Base-by-base conservation (phyloP, 2,329 filamentous ascomycete genomes). In the Dissoconium aciculare region DNA sequence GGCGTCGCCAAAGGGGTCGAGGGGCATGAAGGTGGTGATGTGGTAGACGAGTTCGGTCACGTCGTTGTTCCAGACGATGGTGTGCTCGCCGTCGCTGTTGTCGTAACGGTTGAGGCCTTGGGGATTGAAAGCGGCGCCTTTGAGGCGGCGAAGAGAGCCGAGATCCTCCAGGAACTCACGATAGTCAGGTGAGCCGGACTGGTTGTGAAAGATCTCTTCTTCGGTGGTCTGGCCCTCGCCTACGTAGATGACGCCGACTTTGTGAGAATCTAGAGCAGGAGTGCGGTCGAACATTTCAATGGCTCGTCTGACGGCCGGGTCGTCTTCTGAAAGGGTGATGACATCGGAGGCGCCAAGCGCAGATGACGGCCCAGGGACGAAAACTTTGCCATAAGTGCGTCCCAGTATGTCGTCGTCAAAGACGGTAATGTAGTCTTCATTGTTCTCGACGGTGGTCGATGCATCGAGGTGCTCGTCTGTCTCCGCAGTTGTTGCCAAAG, bases 11-110 rank as follows among this genome's bases (percentile, higher is more conserved):
- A n/a, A n/a, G 10, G 77, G 61, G 49, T 91, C 71, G 6, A 83
- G 93, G 1, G 89, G 89, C 89, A 98, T 98, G 66, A 95, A 84
- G 3, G 87, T 98, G 4, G 81, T 83, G 32, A 95, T 77, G 52
- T 95, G 89, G 56, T 91, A 98, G 16, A 95, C 78, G 26, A 98
- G 80, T 53, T 95, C 89, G 4, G 85, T 89, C 34, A 94, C 83
- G 26, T 85, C 71, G 52, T 95, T 89, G 37, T 85, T 79, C 85
- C 89, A 98, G 47, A 82, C 87, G 50, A 87, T 85, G 0, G 85
- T 83, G 53, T 79, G 83, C 47, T 85, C 71, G 17, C 89, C 89
- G 53, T 98, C 89, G 2, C 66, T 66, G 46, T 87, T 76, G 43
- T 75, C 69, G 38, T 73, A 66, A 16, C 74, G 72, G 52, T 95